Conservation (phyloP, 1,284 basidiomycete genomes). For the Austroboletus novae-zelandiae region DNA sequence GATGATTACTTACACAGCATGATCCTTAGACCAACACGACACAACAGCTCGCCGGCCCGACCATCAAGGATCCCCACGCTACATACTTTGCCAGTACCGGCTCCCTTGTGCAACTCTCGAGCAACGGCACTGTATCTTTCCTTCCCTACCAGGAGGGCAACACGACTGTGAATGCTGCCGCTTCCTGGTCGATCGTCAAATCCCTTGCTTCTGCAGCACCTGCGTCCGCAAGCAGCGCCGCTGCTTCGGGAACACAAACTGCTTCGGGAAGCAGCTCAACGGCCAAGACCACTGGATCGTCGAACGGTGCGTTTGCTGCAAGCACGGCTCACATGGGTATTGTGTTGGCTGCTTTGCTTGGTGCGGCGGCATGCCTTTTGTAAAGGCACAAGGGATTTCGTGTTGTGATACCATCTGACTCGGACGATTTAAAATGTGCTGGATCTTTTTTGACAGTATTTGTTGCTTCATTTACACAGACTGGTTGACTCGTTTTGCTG, state of each 20-base stretch:
- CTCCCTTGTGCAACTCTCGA: conserved; percentile 75
- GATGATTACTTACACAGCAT: conserved; percentile 5
- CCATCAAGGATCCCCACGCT: conserved; percentile 62
- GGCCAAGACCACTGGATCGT: conserved; percentile 12
- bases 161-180: conserved; percentile 42
- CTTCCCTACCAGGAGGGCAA: conserved; percentile 58
- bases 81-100: conserved; percentile 71
- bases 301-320: conserved; percentile 9
- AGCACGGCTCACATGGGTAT: conserved; percentile 12
- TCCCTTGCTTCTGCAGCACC: conserved; percentile 36
- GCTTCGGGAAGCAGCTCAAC: conserved; percentile 17
- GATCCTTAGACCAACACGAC: conserved; percentile 67
- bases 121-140: conserved; percentile 65
- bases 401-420: conserved; percentile 2
- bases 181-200: conserved; percentile 48
- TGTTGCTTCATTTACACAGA: no score
- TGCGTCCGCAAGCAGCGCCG: conserved; percentile 19
- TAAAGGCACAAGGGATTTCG: background rate
- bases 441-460: no score
- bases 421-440: background rate
- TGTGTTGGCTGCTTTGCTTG: conserved; percentile 11
- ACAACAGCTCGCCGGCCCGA: conserved; percentile 65
- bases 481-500: no score
- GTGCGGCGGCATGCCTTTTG: conserved; percentile 15
- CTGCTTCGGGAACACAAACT: conserved; percentile 19